These are phyloP conservation scores for Kazachstania viticola DNA, from an alignment of 805 yeast genomes.

Conservation along the genomic window DNA sequence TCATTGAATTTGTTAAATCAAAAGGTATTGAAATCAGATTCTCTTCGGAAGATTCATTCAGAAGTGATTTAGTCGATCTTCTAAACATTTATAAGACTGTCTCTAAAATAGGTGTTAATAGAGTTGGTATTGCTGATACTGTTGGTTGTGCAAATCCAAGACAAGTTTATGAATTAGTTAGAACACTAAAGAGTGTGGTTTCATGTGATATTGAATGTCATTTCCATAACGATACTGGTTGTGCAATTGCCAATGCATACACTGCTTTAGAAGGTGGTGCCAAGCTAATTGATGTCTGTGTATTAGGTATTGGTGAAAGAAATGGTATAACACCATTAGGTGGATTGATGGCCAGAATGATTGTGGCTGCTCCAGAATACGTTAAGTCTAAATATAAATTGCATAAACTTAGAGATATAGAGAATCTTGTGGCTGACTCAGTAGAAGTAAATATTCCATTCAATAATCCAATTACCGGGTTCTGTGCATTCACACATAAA, in stretches of 20 bases:
- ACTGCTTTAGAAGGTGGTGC: slow-evolving; percentile 98
- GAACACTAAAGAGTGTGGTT: slow-evolving; percentile 86
- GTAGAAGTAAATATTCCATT: slow-evolving; percentile 95
- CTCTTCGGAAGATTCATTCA: slow-evolving; percentile 93
- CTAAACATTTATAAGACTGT: slow-evolving; percentile 93
- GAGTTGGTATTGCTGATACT: slow-evolving; percentile 98
- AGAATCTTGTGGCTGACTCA: slow-evolving; percentile 91
- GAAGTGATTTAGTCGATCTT: slow-evolving; percentile 91
- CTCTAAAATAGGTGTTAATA: slow-evolving; percentile 92
- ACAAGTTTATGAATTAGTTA: slow-evolving; percentile 92
- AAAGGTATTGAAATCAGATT: slow-evolving; percentile 95
- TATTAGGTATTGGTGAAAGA: slow-evolving; percentile 98
- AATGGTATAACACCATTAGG: slow-evolving; percentile 97
- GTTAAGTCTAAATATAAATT: slow-evolving; percentile 88
- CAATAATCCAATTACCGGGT: slow-evolving; percentile 97
- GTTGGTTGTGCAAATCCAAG: slow-evolving; percentile 99
- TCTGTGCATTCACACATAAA: slow-evolving; percentile 98
- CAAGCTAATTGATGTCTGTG: slow-evolving; percentile 84
- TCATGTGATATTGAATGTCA: slow-evolving; percentile 97
- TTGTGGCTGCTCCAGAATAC: slow-evolving; percentile 94
- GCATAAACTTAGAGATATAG: slow-evolving; percentile 91
- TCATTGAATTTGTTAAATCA: slow-evolving; percentile 91
- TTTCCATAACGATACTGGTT: slow-evolving; percentile 97
- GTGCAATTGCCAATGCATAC: slow-evolving; percentile 97
- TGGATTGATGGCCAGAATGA: slow-evolving; percentile 98